A percentile compares a stretch with the other conserved stretches of the same genome.
Evolutionary conservation across 176 grass and related monocot genomes (phyloP).

Genomic region (Cenchrus americanus): DNA sequence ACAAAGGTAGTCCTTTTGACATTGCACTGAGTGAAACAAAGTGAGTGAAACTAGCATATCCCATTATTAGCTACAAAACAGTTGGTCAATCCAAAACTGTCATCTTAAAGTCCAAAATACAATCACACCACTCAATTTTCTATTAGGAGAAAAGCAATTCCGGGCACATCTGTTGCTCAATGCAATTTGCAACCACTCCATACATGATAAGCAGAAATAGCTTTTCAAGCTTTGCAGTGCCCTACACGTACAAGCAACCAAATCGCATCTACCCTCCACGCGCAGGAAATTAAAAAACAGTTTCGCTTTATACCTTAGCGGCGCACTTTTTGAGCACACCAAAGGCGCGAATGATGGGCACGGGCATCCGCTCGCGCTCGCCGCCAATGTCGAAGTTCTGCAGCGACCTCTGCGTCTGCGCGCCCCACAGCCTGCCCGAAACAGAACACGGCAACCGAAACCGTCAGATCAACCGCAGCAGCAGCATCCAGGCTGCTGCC

Average conservation of each 20-base stretch:
- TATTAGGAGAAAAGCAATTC: background rate
- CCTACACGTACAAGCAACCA: background rate
- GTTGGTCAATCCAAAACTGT: background rate
- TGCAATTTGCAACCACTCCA: background rate
- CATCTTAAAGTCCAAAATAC: conserved; percentile 1
- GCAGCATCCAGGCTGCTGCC: background rate
- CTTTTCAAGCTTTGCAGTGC: conserved; percentile 6
- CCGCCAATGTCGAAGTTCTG: conserved; percentile 97
- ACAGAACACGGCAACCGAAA: conserved; percentile 5
- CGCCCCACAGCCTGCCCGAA: conserved; percentile 82
- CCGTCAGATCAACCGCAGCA: conserved; percentile 17
- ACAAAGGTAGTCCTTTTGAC: background rate
- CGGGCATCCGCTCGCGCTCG: conserved; percentile 83
- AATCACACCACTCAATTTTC: background rate
- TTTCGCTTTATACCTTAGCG: conserved; percentile 68
- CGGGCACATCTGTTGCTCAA: background rate
- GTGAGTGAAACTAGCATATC: background rate
- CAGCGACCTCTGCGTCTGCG: conserved; percentile 97
- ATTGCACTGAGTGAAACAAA: background rate
- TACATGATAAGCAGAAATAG: background rate
- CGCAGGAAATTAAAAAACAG: background rate
- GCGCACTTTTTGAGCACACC: conserved; percentile 95
- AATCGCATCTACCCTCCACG: conserved; percentile 1
- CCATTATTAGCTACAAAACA: background rate
- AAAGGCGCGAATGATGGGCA: conserved; percentile 91